phyloP scores from a whole-genome alignment of 257 asterid genomes.

The Penstemon newberryi region DNA sequence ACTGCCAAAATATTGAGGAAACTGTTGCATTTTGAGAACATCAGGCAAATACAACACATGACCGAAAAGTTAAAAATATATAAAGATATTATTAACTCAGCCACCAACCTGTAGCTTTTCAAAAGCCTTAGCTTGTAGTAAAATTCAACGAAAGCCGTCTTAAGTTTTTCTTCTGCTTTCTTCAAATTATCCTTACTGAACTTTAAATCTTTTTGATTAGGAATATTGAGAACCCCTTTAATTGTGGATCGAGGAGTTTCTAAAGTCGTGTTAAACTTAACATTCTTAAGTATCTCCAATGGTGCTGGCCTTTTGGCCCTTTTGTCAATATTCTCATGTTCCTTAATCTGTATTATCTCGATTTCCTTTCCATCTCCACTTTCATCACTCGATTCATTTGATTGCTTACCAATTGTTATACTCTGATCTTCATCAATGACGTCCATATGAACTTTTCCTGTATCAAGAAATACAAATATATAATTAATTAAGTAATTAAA shows the following conservation, averaged over 20 bases:
- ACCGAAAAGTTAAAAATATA: not conserved
- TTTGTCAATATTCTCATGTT: conserved; percentile 6
- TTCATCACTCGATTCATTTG: conserved; percentile 22
- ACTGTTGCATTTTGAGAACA: conserved; percentile 33
- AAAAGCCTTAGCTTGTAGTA: conserved; percentile 48
- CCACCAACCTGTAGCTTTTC: conserved; percentile 46
- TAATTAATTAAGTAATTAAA: not conserved
- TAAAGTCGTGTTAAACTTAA: conserved; percentile 36
- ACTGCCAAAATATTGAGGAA: conserved; percentile 53
- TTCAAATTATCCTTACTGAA: conserved; percentile 48
- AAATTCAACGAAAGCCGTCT: conserved; percentile 50
- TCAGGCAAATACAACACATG: conserved; percentile 12
- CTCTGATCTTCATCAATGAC: conserved; percentile 38
- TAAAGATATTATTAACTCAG: not conserved
- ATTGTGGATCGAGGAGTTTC: conserved; percentile 48
- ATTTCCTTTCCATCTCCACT: conserved; percentile 15
- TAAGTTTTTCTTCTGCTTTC: conserved; percentile 47
- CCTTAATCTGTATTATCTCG: conserved; percentile 18
- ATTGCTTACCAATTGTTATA: conserved; percentile 2
- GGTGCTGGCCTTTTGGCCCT: conserved; percentile 34
- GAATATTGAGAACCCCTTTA: conserved; percentile 40
- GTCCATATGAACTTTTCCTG: conserved; percentile 37
- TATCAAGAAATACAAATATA: not conserved
- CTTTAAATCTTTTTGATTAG: conserved; percentile 36
- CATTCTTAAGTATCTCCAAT: conserved; percentile 39